Base-by-base conservation (phyloP, 768 basidiomycete species). In the Serendipita sp. region DNA sequence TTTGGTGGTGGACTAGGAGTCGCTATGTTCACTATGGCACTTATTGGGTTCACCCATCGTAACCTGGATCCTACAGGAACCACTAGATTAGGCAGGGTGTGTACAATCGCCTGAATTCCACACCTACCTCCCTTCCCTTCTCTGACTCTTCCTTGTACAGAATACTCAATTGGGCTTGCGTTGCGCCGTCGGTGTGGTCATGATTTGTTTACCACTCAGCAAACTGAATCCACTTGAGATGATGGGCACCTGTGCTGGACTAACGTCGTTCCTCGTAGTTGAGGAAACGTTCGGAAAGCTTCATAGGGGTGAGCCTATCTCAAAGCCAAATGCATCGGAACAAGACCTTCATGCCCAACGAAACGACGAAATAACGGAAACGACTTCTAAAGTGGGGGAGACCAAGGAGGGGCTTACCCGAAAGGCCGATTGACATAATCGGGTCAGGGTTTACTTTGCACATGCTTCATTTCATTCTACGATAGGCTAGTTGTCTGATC, bases 1-100 rank as follows among this genome's bases (percentile, higher is more conserved):
- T 74, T 72, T 68, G 68, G 69, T 3, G 66, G 66, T 63, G 71
- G 71, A 5, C 60, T 73, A 2, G 70, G 70, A 35, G 53, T 67
- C 30, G 66, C 67, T 2, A 45, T 74, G 48, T 18, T 71, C 18
- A 66, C 65, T 44, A 66, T 70, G 15, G 64, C 16, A 45, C 16
- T 30, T 7, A 60, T 60, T 37, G 56, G 56, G 8, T 28, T 60
- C 8, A 24, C 34, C 35, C 56, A 60, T 60, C 2, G 56, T 28
- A 11, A 16, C 3, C 35, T 60, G 8, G 56, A 60, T n/a, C 28
- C 56, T 10, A 8, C 4, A 10, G 56, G 56, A 10, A 60, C 56
- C 11, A 60, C 56, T 10, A 60, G 34, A 60, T 10, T 60, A 37
- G 56, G 34, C 24, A 60, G 56, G n/a, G 56, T 60, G 35, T 8